These are phyloP conservation scores for Ruellia speciosa DNA, from an alignment of 305 asterid species.

Conservation along the genomic window DNA sequence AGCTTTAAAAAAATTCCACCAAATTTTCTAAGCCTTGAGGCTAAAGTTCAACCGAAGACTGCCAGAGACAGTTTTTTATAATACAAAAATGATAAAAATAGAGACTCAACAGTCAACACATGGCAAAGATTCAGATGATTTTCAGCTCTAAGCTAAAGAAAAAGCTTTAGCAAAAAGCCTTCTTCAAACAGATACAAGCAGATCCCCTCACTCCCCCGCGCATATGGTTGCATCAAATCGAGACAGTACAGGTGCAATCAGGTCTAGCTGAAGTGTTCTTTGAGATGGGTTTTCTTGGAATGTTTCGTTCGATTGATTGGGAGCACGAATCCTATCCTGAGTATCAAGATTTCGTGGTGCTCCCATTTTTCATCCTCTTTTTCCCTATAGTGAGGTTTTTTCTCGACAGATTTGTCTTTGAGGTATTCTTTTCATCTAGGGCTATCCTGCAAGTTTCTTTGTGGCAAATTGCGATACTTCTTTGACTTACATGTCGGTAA, in stretches of 20 bases:
- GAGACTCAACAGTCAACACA: neutral
- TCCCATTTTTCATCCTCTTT: constrained; percentile 43
- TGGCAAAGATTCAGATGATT: neutral
- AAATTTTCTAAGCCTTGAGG: neutral
- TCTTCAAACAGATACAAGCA: neutral
- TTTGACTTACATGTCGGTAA: neutral
- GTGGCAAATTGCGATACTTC: neutral
- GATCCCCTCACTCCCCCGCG: neutral
- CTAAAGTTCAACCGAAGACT: neutral
- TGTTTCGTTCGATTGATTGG: constrained; percentile 33
- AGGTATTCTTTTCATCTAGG: constrained; percentile 34
- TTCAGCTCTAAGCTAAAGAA: constrained; percentile 1
- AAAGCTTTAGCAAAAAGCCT: constrained; percentile 5
- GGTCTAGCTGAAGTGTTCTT: neutral
- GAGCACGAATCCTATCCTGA: constrained; percentile 55
- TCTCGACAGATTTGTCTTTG: constrained; percentile 70
- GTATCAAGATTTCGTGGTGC: constrained; percentile 42
- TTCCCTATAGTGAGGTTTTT: constrained; percentile 55
- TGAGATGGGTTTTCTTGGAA: constrained; percentile 37
- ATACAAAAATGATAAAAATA: neutral
- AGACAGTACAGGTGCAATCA: neutral
- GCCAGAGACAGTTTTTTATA: neutral
- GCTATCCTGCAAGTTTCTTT: neutral
- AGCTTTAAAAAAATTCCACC: no score
- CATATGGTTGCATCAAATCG: neutral